Base-by-base conservation (phyloP, 306 rosid species). In the Vigna unguiculata region DNA sequence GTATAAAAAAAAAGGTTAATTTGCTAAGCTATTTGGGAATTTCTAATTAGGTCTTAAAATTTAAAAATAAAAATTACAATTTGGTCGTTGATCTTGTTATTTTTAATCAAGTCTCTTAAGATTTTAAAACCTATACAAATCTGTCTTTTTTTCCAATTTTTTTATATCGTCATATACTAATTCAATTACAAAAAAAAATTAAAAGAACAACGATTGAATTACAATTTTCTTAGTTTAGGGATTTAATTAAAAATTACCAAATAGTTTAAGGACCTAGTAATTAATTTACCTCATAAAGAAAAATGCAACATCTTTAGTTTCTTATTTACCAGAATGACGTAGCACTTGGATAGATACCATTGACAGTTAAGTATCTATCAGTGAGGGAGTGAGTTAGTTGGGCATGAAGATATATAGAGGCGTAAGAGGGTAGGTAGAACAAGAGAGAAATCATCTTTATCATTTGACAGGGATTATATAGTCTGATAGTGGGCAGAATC, bases 241-340 rank as follows among this genome's bases (percentile, higher is more conserved):
- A 15, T 12, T 3, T 46, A 5, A 47, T 47, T 14, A 15, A 15
- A 47, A 47, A 5, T 47, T 47, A 1, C n/a, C 19, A 15, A 47
- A 14, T 47, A 47, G 52, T 47, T 47, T 15, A 15, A 40, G 12
- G 13, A 40, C 13, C 13, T 40, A 40, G 9, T 1, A 38, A 38
- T 38, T 38, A 38, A 38, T 38, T 38, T 41, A 41, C 3, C 3
- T 41, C 10, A 10, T 41, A 9, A 5, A 10, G 46, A 10, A 34
- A 41, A 43, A 43, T 43, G 46, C 14, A 22, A 59, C 22, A 6
- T 40, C 59, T 77, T 2, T 78, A 41, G n/a, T 45, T 67, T 54
- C 28, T 61, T 25, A 38, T 64, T 72, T 55, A 30, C 28, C 43
- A 59, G 34, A 62, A 51, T 62, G 67, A 71, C 46, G 25, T 12